phyloP scores from a whole-genome alignment of 768 basidiomycete genomes.

The Phlebiopsis gigantea region DNA sequence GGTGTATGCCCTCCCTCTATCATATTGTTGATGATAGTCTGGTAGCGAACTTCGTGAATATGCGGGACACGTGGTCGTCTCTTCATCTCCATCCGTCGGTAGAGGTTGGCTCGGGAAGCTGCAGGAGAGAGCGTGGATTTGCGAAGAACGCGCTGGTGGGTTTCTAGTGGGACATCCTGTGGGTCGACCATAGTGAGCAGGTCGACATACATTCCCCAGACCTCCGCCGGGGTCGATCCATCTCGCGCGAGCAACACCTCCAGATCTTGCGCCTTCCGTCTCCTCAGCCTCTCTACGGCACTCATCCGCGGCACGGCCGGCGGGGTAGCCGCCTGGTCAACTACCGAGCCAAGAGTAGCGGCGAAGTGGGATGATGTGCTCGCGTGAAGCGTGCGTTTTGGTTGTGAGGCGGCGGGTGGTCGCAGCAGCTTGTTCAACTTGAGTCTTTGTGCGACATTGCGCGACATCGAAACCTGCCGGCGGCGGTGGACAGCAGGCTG shows the following conservation, averaged over 20 bases:
- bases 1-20: slow-evolving; percentile 45
- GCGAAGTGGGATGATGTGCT: background rate
- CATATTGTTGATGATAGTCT: slow-evolving; percentile 66
- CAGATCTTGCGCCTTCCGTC: slow-evolving; percentile 12
- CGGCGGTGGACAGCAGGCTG: background rate
- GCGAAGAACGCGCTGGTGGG: slow-evolving; percentile 68
- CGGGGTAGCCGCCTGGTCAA: background rate
- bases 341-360: background rate
- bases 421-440: background rate
- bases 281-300: slow-evolving; percentile 2
- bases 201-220: slow-evolving; percentile 63
- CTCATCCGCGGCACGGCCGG: background rate
- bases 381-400: slow-evolving; percentile 9
- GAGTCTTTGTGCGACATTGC: background rate
- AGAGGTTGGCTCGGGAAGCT: slow-evolving; percentile 40
- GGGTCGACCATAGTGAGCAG: slow-evolving; percentile 44
- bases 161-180: slow-evolving; percentile 50
- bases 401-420: background rate
- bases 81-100: slow-evolving; percentile 39
- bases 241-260: slow-evolving; percentile 4
- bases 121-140: slow-evolving; percentile 50
- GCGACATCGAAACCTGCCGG: background rate
- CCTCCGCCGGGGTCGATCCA: slow-evolving; percentile 34
- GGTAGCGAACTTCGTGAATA: slow-evolving; percentile 51
- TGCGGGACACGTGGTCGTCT: slow-evolving; percentile 35